These are phyloP conservation scores for Alternaria metachromatica DNA, from an alignment of 2,329 filamentous ascomycete species.

Conservation along the genomic window DNA sequence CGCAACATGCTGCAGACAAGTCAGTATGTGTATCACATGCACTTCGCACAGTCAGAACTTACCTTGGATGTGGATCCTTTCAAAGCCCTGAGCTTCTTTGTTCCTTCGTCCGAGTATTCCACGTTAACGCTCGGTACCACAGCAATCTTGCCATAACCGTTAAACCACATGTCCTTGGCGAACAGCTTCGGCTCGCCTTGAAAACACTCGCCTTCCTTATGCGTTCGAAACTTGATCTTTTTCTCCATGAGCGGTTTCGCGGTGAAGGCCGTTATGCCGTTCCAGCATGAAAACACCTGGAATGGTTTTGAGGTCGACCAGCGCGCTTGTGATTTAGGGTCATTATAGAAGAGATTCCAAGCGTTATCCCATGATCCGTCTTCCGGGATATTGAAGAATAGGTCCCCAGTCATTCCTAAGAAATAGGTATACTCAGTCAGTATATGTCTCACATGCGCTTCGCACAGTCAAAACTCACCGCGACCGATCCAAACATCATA, in stretches of 20 bases:
- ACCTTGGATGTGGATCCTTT: conserved; percentile 49
- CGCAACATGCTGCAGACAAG: conserved; percentile 28
- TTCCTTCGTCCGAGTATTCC: conserved; percentile 59
- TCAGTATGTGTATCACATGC: background rate
- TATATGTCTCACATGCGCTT: background rate
- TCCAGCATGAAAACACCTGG: conserved; percentile 69
- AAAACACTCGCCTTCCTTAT: conserved; percentile 55
- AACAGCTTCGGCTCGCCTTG: conserved; percentile 64
- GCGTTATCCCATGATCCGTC: conserved; percentile 56
- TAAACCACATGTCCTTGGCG: conserved; percentile 61
- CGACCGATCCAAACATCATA: conserved; percentile 66
- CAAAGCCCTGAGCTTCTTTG: conserved; percentile 55
- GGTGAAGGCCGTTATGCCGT: conserved; percentile 60
- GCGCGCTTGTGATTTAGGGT: conserved; percentile 45
- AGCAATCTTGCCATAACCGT: conserved; percentile 57
- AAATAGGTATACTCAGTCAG: background rate
- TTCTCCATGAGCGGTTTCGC: conserved; percentile 57
- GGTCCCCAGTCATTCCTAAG: conserved; percentile 52
- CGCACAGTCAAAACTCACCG: conserved; percentile 14
- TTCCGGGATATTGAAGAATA: conserved; percentile 61
- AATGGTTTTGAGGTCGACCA: conserved; percentile 55
- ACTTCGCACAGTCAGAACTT: background rate
- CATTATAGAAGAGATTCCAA: conserved; percentile 57
- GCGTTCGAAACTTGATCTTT: conserved; percentile 55
- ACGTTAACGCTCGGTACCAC: conserved; percentile 64